Evolutionary conservation across 202 grass and related monocot genomes (phyloP), one percentile per base, ranked within the genome.

Genomic region (Setaria italica): DNA sequence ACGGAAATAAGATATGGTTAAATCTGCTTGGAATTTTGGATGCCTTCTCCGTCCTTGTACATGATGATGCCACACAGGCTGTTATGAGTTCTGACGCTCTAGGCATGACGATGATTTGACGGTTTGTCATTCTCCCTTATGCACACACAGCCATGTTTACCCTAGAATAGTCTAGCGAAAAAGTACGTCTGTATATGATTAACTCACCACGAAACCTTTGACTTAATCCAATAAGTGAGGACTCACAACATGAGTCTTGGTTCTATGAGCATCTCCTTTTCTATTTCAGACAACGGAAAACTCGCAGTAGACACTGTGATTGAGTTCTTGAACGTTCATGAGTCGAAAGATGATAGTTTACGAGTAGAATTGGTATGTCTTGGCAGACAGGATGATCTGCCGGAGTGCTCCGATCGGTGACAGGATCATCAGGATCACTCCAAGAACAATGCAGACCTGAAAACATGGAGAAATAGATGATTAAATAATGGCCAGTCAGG

Each of bases 401-500:
- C 93, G 78, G 2, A 95, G 85, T 65, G 86, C 93, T 85, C 93
- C 93, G 56, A 93, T 95, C 3, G 93, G 90, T 59, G 90, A 70
- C 63, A 95, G 62, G 46, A 89, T 17, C 93, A 93, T 95, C 62
- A 95, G 77, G 10, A 89, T 43, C n/a, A 93, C 21, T 65, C 93
- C 93, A 33, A 95, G 88, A 81, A 93, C n/a, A 74, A 95, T 95
- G 86, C 93, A 95, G 59, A 88, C 55, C 93, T 95, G 80, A 85
- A 85, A 14, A 74, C 2, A 10, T 3, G 15, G 65, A 85, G 6
- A 68, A 7, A 75, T 8, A 77, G 0, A 72, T 37, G 72, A 64
- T 88, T 20, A 32, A 60, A 46, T 62, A 39, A 30, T 41, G 8
- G 12, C 37, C 67, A 34, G 21, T 37, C 15, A 74, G 8, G 47